Conservation (phyloP, 768 basidiomycete genomes). For the Saitozyma podzolica region DNA sequence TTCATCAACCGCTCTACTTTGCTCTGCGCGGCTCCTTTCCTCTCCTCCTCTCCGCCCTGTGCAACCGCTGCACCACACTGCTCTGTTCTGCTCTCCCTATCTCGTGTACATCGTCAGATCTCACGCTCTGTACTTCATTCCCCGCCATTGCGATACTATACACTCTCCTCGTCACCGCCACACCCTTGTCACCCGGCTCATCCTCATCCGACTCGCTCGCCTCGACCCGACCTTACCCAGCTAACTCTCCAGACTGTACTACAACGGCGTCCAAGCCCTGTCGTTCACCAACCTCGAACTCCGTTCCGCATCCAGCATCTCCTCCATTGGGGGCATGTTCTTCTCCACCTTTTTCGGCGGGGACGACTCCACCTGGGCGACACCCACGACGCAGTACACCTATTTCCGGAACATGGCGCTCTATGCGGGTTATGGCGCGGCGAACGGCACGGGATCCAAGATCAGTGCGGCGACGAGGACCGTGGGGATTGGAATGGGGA, state of each 20-base stretch:
- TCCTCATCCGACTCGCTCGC: no score
- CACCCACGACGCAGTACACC: constrained; percentile 65
- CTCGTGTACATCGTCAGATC: no score
- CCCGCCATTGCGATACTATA: no score
- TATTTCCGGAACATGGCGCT: constrained; percentile 70
- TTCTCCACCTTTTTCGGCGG: constrained; percentile 91
- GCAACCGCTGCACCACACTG: no score
- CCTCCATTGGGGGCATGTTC: constrained; percentile 66
- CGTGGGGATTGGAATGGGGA: no score
- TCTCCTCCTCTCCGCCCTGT: no score
- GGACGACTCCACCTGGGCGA: constrained; percentile 69
- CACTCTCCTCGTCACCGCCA: no score
- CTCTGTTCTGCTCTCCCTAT: no score
- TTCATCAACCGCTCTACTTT: not conserved
- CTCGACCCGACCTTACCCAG: no score
- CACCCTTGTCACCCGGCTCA: no score
- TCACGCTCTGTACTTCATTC: no score
- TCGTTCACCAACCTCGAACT: constrained; percentile 66
- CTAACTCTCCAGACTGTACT: constrained; percentile 29
- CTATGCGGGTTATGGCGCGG: constrained; percentile 29
- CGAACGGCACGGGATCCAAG: constrained; percentile 3
- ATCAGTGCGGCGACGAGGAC: no score
- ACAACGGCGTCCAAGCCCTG: constrained; percentile 68
- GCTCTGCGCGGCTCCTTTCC: not conserved
- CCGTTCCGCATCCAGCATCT: constrained; percentile 60